These are phyloP conservation scores for Syzygium syzygioides DNA, from an alignment of 441 rosid genomes.

Conservation along the genomic window DNA sequence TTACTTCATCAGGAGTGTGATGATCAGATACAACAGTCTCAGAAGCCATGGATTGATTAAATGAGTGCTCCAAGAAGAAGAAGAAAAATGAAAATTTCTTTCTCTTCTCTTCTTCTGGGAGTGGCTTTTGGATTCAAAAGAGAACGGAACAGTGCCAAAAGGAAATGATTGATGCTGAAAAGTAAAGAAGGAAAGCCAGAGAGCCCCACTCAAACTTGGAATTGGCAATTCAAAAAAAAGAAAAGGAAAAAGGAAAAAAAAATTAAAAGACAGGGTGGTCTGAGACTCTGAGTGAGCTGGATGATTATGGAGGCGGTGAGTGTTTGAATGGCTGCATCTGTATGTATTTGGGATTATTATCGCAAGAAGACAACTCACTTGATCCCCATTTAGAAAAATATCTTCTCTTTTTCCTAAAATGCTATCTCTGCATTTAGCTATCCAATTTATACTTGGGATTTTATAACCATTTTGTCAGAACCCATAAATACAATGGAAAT, in stretches of 20 bases:
- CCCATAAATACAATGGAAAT: neutral
- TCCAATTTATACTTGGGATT: neutral
- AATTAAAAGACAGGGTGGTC: constrained; percentile 14
- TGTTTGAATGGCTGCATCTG: neutral
- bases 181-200: constrained; percentile 1
- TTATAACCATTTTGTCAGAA: neutral
- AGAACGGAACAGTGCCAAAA: neutral
- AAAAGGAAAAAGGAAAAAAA: neutral
- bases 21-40: constrained; percentile 21
- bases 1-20: constrained; percentile 6
- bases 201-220: constrained; percentile 1
- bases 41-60: constrained; percentile 1
- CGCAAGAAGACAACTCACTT: neutral
- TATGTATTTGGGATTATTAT: neutral
- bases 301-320: neutral
- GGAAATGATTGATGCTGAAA: constrained; percentile 4
- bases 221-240: neutral
- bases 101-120: neutral
- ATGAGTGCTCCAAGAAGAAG: neutral
- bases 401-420: neutral
- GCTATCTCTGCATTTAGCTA: neutral
- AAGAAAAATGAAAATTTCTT: neutral
- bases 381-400: neutral
- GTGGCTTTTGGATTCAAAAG: neutral
- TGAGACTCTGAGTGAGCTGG: constrained; percentile 22